Base-by-base conservation (phyloP, 352 stramenopile genomes). In the Albugo candida region DNA sequence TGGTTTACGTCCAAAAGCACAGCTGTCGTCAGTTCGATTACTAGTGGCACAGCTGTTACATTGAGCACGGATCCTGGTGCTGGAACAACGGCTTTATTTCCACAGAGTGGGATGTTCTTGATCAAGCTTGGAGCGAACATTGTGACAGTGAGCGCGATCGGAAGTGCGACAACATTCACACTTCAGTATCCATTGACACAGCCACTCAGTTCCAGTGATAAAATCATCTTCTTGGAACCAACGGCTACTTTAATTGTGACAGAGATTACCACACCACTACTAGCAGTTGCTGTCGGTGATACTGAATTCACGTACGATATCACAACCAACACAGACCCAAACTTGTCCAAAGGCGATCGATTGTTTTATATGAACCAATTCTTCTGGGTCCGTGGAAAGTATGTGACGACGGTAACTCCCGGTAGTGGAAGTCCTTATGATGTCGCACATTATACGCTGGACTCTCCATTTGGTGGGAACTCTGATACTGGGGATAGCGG, bases 321-420 rank as follows among this genome's bases (percentile, higher is more conserved):
- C 24, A 31, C 24, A 10, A 47, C 24, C 0, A 38, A 48, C 10
- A 16, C 39, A 5, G 8, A 24, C 13, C 47, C 42, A 20, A 6
- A 10, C 0, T 21, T 58, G 6, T 6, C 19, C 1, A 53, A 52
- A 4, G 64, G 66, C 1, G 36, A 69, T n/a, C 31, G 59, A 1
- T 13, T 83, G 2, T 83, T 81, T 49, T 76, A 60, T 47, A 55
- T 77, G 35, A 83, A 83, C 51, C 58, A 70, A 39, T 79, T 83
- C 39, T 83, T 70, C 56, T 64, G 37, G 11, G 46, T 64, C 8
- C 59, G 63, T 37, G 8, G 55, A 11, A 18, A 62, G 14, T 53
- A 18, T n/a, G n/a, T 24, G 8, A 20, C 42, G 16, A 11, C 12
- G 8, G 31, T 31, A 16, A 21, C 13, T 31, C 24, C 24, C 3